Base-by-base conservation (phyloP, 2,329 filamentous ascomycete species). In the Orbilia blumenaviensis region DNA sequence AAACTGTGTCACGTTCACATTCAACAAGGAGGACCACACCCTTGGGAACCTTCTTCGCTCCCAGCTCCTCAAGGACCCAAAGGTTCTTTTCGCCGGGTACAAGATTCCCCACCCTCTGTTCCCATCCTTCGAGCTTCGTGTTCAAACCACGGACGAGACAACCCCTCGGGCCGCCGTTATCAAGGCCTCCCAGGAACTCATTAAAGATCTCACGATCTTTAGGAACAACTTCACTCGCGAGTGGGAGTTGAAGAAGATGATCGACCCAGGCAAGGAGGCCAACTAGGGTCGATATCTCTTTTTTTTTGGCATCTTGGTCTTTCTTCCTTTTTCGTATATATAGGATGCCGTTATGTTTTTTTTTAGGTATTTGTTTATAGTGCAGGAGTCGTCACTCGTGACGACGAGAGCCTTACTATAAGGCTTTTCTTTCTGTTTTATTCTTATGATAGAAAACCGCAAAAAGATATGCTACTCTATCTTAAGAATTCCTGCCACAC, bases 21-120 rank as follows among this genome's bases (percentile, higher is more conserved):
- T 99, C 84, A 92, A 93, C 84, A 98, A 97, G 84, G 95, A 99
- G 83, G 95, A 99, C 81, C 94, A 97, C 84, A 97, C 94, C 0
- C 88, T 99, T 25, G 95, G 91, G 80, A 97, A 99, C 83, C 87
- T 99, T 67, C 87, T 99, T 68, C 88, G 91, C 54, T 90, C 92
- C 81, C 92, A 94, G 81, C 90, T 99, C 69, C 90, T 95, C 84
- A 90, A 92, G 82, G 91, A 92, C 81, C 88, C 89, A 16, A 90
- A 96, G 82, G 91, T 99, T 80, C 86, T 91, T 80, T 96, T 98
- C 87, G 90, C 94, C 74, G 95, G 91, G 10, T 99, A 99, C 87
- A 96, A 96, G 81, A 81, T 84, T 29, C 83, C 83, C 10, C 83
- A 84, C 66, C 83, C 83, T 2, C 80, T 84, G 34, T 83, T 84